Percentiles rank a stretch among this genome's conserved stretches.
Evolutionary conservation across 1,284 basidiomycete genomes (phyloP).

Genomic region (Pascua guehoae): DNA sequence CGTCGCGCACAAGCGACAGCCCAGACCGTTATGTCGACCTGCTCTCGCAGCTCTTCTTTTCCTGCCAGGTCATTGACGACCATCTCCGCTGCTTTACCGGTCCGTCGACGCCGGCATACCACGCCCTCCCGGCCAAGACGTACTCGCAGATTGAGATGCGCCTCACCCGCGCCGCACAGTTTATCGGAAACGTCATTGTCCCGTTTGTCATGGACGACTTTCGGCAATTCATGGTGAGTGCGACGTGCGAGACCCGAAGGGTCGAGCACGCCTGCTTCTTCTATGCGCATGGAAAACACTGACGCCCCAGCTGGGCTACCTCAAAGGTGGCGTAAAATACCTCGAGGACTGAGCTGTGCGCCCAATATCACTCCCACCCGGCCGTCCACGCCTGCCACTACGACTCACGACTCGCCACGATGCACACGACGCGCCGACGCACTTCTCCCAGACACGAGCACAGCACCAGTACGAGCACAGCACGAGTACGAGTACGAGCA

Average conservation of each 20-base stretch:
- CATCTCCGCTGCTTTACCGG: conserved; percentile 69
- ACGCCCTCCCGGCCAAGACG: conserved; percentile 62
- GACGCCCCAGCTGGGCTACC: conserved; percentile 32
- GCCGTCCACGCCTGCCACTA: too few species aligned
- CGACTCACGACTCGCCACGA: too few species aligned
- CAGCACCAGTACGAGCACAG: too few species aligned
- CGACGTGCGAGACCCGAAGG: not conserved
- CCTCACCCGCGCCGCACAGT: conserved; percentile 75
- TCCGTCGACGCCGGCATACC: conserved; percentile 61
- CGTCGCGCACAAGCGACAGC: conserved; percentile 83
- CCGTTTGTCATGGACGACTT: conserved; percentile 79
- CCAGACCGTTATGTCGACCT: conserved; percentile 79
- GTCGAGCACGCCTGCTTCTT: not conserved
- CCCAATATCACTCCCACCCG: too few species aligned
- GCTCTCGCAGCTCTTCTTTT: conserved; percentile 68
- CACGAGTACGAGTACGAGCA: too few species aligned
- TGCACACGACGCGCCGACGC: too few species aligned
- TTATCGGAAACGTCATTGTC: conserved; percentile 82
- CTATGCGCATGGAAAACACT: not conserved
- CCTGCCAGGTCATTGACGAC: conserved; percentile 77
- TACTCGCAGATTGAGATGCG: conserved; percentile 66
- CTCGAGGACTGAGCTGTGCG: conserved; percentile 34
- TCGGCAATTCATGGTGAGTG: conserved; percentile 67
- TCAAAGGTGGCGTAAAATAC: conserved; percentile 36
- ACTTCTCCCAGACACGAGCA: too few species aligned